Percentiles rank a stretch among this genome's conserved stretches.
These are phyloP conservation scores for Clohesyomyces aquaticus DNA, from an alignment of 495 filamentous ascomycete genomes.

Conservation along the genomic window DNA sequence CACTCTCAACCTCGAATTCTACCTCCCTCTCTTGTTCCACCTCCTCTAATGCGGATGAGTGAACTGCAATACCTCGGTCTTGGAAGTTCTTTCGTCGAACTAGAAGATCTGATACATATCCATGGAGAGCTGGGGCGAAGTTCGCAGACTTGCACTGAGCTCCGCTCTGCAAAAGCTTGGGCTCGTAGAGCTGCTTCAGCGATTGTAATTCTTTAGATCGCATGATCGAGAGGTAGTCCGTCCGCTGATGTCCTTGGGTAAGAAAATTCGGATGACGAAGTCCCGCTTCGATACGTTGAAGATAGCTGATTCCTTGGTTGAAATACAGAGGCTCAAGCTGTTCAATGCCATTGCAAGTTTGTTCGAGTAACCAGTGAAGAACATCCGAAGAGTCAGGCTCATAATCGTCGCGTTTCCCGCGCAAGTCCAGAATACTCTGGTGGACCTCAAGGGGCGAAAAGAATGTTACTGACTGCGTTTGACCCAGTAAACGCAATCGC, in stretches of 20 bases:
- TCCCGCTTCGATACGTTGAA: slow-evolving; percentile 48
- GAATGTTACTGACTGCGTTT: slow-evolving; percentile 39
- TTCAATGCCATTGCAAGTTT: slow-evolving; percentile 61
- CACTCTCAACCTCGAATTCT: slow-evolving; percentile 54
- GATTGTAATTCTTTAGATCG: slow-evolving; percentile 52
- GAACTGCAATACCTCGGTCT: slow-evolving; percentile 44
- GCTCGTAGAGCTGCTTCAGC: slow-evolving; percentile 53
- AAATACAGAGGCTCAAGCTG: slow-evolving; percentile 60
- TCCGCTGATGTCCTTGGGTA: slow-evolving; percentile 38
- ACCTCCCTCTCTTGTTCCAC: slow-evolving; percentile 59
- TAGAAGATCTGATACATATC: slow-evolving; percentile 43
- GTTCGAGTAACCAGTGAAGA: slow-evolving; percentile 62
- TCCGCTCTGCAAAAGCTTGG: slow-evolving; percentile 30
- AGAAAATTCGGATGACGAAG: slow-evolving; percentile 45
- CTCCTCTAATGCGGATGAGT: slow-evolving; percentile 54
- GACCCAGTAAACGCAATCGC: slow-evolving; percentile 33
- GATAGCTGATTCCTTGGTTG: slow-evolving; percentile 62
- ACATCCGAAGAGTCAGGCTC: slow-evolving; percentile 56
- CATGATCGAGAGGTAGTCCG: slow-evolving; percentile 49
- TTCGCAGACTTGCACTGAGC: background rate
- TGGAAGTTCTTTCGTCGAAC: slow-evolving; percentile 37
- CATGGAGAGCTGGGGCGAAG: slow-evolving; percentile 28
- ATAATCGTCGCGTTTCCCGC: slow-evolving; percentile 10
- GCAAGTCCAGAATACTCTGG: slow-evolving; percentile 47
- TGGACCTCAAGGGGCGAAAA: slow-evolving; percentile 56